These are phyloP conservation scores for Calendula officinalis DNA, from an alignment of 129 eudicot species.

Conservation along the genomic window DNA sequence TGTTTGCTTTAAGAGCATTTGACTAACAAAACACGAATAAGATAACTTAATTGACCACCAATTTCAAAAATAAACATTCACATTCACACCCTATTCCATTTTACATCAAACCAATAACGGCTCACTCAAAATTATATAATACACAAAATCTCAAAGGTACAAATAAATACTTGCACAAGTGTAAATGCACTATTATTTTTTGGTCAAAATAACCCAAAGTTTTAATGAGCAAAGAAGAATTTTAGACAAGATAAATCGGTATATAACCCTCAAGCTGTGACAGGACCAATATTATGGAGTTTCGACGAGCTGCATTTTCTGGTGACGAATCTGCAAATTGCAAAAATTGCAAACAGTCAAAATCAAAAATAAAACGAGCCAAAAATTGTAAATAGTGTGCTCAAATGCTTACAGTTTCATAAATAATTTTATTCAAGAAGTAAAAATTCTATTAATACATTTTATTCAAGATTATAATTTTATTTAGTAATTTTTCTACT, in stretches of 20 bases:
- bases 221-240: slow-evolving; percentile 28
- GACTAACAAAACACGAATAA: too few relatives aligned
- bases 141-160: not conserved
- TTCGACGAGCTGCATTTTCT: slow-evolving; percentile 76
- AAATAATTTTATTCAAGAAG: too few relatives aligned
- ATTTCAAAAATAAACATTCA: too few relatives aligned
- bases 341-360: not conserved
- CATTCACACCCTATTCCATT: too few relatives aligned
- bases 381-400: too few relatives aligned
- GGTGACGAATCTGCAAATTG: slow-evolving; percentile 62
- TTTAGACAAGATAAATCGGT: not conserved
- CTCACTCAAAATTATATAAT: not conserved
- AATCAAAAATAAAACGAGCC: too few relatives aligned
- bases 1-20: too few relatives aligned
- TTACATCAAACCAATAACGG: not conserved
- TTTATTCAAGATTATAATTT: too few relatives aligned
- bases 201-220: slow-evolving; percentile 8
- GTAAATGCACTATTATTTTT: not conserved
- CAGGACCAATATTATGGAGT: slow-evolving; percentile 64
- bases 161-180: slow-evolving; percentile 11
- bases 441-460: too few relatives aligned
- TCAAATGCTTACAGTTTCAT: too few relatives aligned
- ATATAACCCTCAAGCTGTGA: slow-evolving; percentile 46
- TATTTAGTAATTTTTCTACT: too few relatives aligned
- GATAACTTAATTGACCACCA: too few relatives aligned